phyloP scores from a whole-genome alignment of 768 basidiomycete genomes.

The Russula olivacea region DNA sequence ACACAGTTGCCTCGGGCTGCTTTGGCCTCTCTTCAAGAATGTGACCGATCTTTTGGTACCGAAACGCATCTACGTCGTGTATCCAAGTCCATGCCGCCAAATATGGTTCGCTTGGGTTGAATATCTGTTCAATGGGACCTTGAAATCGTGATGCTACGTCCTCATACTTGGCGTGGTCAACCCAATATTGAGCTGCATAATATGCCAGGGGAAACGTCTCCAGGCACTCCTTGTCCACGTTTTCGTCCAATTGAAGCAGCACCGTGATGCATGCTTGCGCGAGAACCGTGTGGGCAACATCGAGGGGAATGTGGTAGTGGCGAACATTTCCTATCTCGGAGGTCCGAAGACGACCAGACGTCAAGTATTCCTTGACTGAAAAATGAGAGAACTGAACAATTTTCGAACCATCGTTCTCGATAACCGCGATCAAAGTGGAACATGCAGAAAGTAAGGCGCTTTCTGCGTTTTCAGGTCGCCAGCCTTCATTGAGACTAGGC shows the following conservation, averaged over 20 bases:
- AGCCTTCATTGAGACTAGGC: neutral
- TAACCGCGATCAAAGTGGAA: neutral
- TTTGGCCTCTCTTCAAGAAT: too few relatives aligned
- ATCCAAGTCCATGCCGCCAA: neutral
- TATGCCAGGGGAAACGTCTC: neutral
- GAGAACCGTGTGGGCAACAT: neutral
- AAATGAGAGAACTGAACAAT: neutral
- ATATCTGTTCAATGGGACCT: neutral
- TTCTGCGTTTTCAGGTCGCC: neutral
- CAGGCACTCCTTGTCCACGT: neutral
- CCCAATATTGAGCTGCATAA: neutral
- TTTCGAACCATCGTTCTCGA: neutral
- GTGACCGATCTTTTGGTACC: accelerated
- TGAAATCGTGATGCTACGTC: neutral
- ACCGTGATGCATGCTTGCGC: neutral
- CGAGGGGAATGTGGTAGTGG: neutral
- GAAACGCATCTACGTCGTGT: neutral
- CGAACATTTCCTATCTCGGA: neutral
- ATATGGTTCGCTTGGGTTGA: neutral
- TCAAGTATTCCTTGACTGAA: neutral
- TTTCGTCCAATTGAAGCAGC: neutral
- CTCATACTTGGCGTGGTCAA: neutral
- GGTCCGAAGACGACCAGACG: neutral
- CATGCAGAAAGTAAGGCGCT: neutral
- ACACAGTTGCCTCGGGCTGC: neutral